Evolutionary conservation across 1,139 yeast species (phyloP).

Genomic region (Yamadazyma triangularis): DNA sequence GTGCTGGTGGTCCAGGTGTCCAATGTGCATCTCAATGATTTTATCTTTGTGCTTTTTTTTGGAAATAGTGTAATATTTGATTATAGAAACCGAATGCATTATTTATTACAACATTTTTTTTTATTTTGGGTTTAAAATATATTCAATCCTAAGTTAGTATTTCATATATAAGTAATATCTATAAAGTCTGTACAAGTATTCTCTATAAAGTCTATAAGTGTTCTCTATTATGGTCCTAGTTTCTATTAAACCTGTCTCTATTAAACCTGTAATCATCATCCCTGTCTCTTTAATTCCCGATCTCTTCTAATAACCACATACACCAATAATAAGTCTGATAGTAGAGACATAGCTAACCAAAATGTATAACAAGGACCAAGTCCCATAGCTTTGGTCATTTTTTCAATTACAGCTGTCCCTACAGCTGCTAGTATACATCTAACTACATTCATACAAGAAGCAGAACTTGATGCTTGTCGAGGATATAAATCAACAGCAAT

Average conservation of each 20-base stretch:
- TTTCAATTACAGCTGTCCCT: conserved; percentile 28
- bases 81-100: background rate
- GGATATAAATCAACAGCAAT: conserved; percentile 37
- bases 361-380: conserved; percentile 37
- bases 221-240: background rate
- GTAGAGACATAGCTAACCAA: conserved; percentile 24
- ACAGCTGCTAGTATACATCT: conserved; percentile 35
- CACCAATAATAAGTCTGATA: conserved; percentile 15
- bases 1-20: conserved; percentile 66
- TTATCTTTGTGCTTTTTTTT: conserved; percentile 2
- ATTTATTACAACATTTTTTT: too few species aligned
- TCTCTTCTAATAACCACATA: background rate
- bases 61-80: too few species aligned
- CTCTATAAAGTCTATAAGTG: too few species aligned
- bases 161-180: too few species aligned
- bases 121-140: too few species aligned
- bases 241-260: background rate
- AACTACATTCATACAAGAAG: conserved; percentile 34
- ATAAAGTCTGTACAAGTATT: too few species aligned
- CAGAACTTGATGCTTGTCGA: conserved; percentile 27
- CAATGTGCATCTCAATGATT: conserved; percentile 80
- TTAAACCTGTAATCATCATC: background rate
- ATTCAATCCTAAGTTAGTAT: too few species aligned
- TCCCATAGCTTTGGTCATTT: conserved; percentile 23
- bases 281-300: background rate